Conservation (phyloP, 108 stramenopile species). For the Pseudonitzschia delicatissima region DNA sequence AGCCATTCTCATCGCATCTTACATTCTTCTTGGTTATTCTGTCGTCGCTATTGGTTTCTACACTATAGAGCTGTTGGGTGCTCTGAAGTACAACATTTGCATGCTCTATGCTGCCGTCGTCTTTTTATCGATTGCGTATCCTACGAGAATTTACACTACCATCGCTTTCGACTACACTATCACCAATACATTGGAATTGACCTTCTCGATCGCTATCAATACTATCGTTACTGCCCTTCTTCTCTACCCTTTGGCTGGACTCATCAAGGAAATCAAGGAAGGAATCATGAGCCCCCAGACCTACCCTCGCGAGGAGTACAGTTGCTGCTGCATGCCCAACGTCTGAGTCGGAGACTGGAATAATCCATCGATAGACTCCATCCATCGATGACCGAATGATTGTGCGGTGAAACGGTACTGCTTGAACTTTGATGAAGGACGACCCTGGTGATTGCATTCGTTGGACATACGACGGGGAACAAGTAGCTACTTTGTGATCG, state of each 20-base stretch:
- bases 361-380: too few relatives aligned
- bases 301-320: conserved; percentile 32
- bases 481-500: too few relatives aligned
- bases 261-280: conserved; percentile 30
- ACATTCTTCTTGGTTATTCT: too few relatives aligned
- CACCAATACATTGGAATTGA: background rate
- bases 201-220: background rate
- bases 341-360: too few relatives aligned
- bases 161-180: background rate
- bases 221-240: conserved; percentile 9
- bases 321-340: too few relatives aligned
- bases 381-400: too few relatives aligned
- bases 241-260: conserved; percentile 34
- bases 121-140: conserved; percentile 4
- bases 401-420: too few relatives aligned
- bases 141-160: background rate
- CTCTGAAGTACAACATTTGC: conserved; percentile 22
- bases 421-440: too few relatives aligned
- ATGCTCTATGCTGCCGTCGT: conserved; percentile 6
- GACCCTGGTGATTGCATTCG: too few relatives aligned
- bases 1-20: too few relatives aligned
- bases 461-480: too few relatives aligned
- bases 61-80: conserved; percentile 22
- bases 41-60: too few relatives aligned
- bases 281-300: conserved; percentile 33